Base-by-base conservation (phyloP, 2,329 filamentous ascomycete species). In the Paecilomyces dactylethromorphus region DNA sequence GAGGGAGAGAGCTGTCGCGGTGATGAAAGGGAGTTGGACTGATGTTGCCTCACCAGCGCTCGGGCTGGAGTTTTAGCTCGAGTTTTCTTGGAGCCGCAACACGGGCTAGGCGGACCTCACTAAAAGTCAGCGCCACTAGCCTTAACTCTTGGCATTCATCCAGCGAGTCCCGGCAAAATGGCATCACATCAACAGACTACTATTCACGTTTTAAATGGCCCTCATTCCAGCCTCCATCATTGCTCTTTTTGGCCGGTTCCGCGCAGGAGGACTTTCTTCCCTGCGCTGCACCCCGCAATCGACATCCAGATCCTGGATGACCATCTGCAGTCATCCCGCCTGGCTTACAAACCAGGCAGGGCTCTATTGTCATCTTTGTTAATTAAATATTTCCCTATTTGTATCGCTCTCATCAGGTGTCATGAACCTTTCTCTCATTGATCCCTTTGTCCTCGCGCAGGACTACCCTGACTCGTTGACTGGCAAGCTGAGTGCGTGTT, bases 391-490 rank as follows among this genome's bases (percentile, higher is more conserved):
- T 24, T 51, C 49, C 31, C 55, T 51, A 12, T 50, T 18, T 24
- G 11, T 8, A 2, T 31, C 21, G 39, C n/a, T 53, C 18, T 26
- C 31, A 18, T 33, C 56, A 21, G 35, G 31, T 21, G 71, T 64
- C 63, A 90, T 90, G 87, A 90, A 90, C 80, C 78, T 90, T 64
- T 84, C 87, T 56, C 81, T 91, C 50, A 81, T 87, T 62, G 88
- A 91, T 71, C 88, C 87, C 24, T 88, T 89, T 68, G 82, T 87
- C 64, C 81, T 89, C 62, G 86, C 85, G 26, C 85, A 88, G 76
- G 92, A 97, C 78, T 96, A 94, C 72, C 92, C 93, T 57, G 92
- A 97, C 71, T 87, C 90, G 62, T 88, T 96, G 65, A 92, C 90
- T 33, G 91, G 91, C 70, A 92, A 89, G 59, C 88, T 99, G 63